Evolutionary conservation across 352 stramenopile species (phyloP), one percentile per base, ranked within the genome.

Genomic region (Globisporangium megalacanthum): DNA sequence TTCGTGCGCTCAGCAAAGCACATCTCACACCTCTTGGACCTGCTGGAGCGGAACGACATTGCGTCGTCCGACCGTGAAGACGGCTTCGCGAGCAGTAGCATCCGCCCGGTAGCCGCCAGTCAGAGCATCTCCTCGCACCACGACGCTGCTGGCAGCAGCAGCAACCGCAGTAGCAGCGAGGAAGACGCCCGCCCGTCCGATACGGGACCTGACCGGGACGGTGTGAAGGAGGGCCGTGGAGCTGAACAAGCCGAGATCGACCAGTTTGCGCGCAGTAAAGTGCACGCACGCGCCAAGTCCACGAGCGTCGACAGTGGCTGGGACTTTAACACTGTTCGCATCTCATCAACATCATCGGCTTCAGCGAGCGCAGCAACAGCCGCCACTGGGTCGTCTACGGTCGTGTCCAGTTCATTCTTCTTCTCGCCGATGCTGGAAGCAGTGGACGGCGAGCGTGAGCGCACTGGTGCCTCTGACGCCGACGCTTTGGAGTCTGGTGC

Each of bases 1-100:
- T 95, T 95, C 53, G 94, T 96, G 41, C 68, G 68, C 14, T 69
- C 70, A 14, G 72, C 83, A 36, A 89, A 87, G 53, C 73, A 83
- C 52, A 72, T 93, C 33, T 82, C 83, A 17, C 73, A 86, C 55
- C 70, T 94, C 7, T 82, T 69, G 20, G 79, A 92, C 54, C 68
- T 94, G 42, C 62, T 94, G 51, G 70, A 85, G 52, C 29, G 41
- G 13, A 51, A 49, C n/a, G 39, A 59, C 17, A 50, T 52, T 10
- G 33, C 48, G n/a, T 59, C 44, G 13, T 53, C 42, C 9, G 42
- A 49, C 10, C 49, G 31, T n/a, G 42, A 46, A 10, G 33, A 44
- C 20, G 19, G 45, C 8, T 59, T 60, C 48, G 54, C 25, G 6
- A 64, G 20, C 36, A 52, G 31, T 36, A 19, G 6, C 42, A 41